A percentile compares a stretch with the other conserved stretches of the same genome.
Evolutionary conservation across 495 filamentous ascomycete species (phyloP).

Genomic region (Xylaria telfairii): DNA sequence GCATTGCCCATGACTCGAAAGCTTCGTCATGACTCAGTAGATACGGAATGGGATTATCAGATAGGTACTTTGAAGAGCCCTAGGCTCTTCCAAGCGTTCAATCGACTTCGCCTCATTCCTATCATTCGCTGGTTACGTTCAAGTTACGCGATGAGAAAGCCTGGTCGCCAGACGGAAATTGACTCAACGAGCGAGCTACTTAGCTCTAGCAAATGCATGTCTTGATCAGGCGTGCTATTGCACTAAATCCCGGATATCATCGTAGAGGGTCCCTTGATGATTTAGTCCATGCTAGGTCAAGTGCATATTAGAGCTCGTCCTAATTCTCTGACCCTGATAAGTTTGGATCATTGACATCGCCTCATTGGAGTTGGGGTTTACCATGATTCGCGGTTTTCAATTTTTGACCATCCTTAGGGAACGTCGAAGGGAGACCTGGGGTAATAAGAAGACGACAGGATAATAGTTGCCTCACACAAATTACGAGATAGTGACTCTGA

Average conservation of each 20-base stretch:
- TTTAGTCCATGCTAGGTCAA: neutral
- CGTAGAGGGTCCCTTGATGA: too few relatives aligned
- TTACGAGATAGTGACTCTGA: conserved; percentile 3
- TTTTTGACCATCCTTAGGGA: neutral
- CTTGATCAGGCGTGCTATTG: neutral
- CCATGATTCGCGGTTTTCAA: neutral
- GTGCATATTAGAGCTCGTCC: neutral
- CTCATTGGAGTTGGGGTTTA: neutral
- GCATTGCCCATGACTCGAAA: conserved; percentile 6
- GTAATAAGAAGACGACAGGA: neutral
- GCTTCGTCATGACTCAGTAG: neutral
- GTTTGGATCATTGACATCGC: neutral
- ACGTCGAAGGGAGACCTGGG: too few relatives aligned
- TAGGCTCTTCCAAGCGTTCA: neutral
- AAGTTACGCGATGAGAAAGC: conserved; percentile 3
- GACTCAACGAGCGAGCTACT: neutral
- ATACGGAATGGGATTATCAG: neutral
- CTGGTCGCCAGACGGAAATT: neutral
- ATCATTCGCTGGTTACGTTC: conserved; percentile 3
- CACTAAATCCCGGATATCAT: neutral
- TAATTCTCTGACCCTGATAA: neutral
- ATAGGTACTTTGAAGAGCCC: neutral
- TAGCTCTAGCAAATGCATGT: neutral
- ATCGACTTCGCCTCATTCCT: neutral
- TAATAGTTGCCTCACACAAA: too few relatives aligned